Base-by-base conservation (phyloP, 345 rosid species). In the Camelina hispida region DNA sequence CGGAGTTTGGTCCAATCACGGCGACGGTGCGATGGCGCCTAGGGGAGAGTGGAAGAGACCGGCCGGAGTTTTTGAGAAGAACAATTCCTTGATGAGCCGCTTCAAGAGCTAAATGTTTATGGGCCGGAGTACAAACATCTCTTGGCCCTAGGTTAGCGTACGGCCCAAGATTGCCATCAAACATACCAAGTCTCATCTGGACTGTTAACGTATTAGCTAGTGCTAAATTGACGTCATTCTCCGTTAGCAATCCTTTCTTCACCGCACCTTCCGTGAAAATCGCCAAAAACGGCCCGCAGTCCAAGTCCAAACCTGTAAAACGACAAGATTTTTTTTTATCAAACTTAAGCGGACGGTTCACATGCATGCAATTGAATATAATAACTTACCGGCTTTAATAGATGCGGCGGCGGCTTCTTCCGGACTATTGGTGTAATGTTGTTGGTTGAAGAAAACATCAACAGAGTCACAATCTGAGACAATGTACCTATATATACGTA, bases 401-500 rank as follows among this genome's bases (percentile, higher is more conserved):
- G 91, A 73, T 11, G 71, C 81, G 0, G 98, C 98, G 23, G 95
- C 97, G 15, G 98, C 96, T 62, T 85, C 97, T 73, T 93, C 97
- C 0, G 97, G 93, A 5, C 93, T 89, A 13, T 22, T 8, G 0
- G 98, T 91, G 80, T 85, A 93, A 77, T 88, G 98, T 60, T 93
- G 98, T 34, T n/a, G 85, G 18, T 91, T 83, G 34, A 75, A 93
- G 51, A 91, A 79, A 15, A 88, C 89, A 3, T 85, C 92, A 22
- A 95, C 96, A 1, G 99, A 85, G 73, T 95, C 91, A 54, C 99
- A 95, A 47, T 95, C 99, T 4, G 99, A 95, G 6, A 89, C 97
- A 25, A 95, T 95, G 69, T 95, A 94, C 60, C 98, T 93, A 72
- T 32, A 34, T 34, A 34, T 28, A 34, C 3, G 12, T 53, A 13